Base-by-base conservation (phyloP, 305 asterid species). In the Striga hermonthica region DNA sequence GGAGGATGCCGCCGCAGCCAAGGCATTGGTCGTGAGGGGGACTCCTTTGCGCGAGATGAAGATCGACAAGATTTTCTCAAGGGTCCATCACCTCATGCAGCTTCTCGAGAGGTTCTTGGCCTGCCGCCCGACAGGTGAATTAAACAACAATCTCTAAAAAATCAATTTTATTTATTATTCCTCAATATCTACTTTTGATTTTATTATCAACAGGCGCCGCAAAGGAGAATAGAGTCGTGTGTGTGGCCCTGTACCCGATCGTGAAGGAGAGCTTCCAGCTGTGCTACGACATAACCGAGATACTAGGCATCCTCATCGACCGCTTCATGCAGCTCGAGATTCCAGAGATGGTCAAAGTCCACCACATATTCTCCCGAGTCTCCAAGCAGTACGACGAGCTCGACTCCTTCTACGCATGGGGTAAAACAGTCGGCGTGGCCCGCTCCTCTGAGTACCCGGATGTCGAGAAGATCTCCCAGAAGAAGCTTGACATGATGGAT, bases 321-420 rank as follows among this genome's bases (percentile, higher is more conserved):
- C 81, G 91, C 22, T 94, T 94, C 76, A 82, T 82, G 84, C 78
- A 86, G 77, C 93, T 94, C 11, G 85, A 84, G 7, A 40, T 82
- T 5, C 81, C 95, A 0, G 83, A 85, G 48, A 86, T 91, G 74
- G 72, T 75, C 0, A 85, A 79, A 54, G 93, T 86, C 38, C 81
- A 79, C 13, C 95, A 88, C 48, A 73, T 83, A 62, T 88, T 94
- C 78, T 76, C 75, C 11, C 90, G 91, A 0, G 82, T 91, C 13
- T 76, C 94, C 0, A 90, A 88, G 83, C 97, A 90, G 74, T 88
- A 74, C 47, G 97, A 88, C 39, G 97, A 94, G 68, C 87, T 94
- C 4, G 93, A 94, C 49, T 43, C 63, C 22, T 88, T 94, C 80
- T 85, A 90, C 57, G 50, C 63, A 0, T 94, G 99, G 99, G 73